phyloP scores from a whole-genome alignment of 441 rosid genomes.

The Aleurites moluccanus region DNA sequence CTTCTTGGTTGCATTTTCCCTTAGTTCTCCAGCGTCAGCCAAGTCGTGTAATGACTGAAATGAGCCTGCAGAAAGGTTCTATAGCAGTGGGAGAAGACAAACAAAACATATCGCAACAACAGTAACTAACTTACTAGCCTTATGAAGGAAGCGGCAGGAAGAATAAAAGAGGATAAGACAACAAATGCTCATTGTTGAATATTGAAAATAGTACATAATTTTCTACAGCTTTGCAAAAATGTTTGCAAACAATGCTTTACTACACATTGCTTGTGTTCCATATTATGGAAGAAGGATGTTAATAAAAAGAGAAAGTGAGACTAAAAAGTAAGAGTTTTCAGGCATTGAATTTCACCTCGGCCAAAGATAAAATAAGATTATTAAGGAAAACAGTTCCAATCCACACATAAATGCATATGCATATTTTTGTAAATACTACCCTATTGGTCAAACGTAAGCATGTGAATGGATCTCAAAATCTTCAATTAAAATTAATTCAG shows the following conservation, averaged over 20 bases:
- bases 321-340: background rate
- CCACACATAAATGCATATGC: no score
- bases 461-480: no score
- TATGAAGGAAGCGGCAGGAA: background rate
- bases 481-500: no score
- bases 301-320: background rate
- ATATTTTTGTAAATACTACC: no score
- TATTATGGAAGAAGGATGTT: background rate
- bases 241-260: background rate
- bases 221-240: background rate
- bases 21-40: constrained; percentile 16
- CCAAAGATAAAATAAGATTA: background rate
- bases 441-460: no score
- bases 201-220: no score
- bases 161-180: no score
- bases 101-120: background rate
- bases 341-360: background rate
- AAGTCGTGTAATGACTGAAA: background rate
- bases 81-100: background rate
- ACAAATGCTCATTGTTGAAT: no score
- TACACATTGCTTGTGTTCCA: background rate
- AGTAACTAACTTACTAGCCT: background rate
- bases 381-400: no score
- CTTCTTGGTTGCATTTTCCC: constrained; percentile 7
- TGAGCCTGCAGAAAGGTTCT: constrained; percentile 16